phyloP scores from a whole-genome alignment of 495 filamentous ascomycete genomes.

The Neurospora sp. region DNA sequence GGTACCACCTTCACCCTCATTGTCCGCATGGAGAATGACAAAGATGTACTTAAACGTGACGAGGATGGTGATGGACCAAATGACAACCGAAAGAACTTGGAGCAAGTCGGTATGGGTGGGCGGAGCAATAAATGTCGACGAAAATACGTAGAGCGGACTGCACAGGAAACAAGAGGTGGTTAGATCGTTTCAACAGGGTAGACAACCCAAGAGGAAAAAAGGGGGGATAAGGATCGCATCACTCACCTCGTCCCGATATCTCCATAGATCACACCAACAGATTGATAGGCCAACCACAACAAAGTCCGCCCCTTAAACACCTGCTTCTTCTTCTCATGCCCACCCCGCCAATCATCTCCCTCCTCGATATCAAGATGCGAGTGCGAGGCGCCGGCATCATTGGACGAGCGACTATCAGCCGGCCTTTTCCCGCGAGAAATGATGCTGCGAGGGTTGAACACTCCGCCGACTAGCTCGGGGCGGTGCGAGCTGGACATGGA shows the following conservation, averaged over 20 bases:
- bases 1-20: conserved; percentile 70
- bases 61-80: conserved; percentile 66
- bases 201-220: background rate
- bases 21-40: conserved; percentile 60
- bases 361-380: conserved; percentile 23
- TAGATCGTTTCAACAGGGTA: background rate
- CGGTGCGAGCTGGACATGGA: background rate
- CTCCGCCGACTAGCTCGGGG: conserved; percentile 19
- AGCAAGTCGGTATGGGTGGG: conserved; percentile 54
- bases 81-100: conserved; percentile 60
- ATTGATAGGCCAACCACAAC: conserved; percentile 55
- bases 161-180: background rate
- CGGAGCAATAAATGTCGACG: conserved; percentile 51
- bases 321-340: conserved; percentile 30
- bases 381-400: conserved; percentile 12
- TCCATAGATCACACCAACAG: conserved; percentile 64
- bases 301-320: conserved; percentile 33
- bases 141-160: conserved; percentile 58
- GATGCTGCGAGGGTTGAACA: conserved; percentile 30
- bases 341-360: conserved; percentile 28
- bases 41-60: conserved; percentile 65
- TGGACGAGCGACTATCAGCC: conserved; percentile 12
- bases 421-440: conserved; percentile 17
- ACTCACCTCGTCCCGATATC: conserved; percentile 58
- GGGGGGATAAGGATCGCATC: background rate